Evolutionary conservation across 495 filamentous ascomycete genomes (phyloP).

Genomic region (Oleoguttula mirabilis): DNA sequence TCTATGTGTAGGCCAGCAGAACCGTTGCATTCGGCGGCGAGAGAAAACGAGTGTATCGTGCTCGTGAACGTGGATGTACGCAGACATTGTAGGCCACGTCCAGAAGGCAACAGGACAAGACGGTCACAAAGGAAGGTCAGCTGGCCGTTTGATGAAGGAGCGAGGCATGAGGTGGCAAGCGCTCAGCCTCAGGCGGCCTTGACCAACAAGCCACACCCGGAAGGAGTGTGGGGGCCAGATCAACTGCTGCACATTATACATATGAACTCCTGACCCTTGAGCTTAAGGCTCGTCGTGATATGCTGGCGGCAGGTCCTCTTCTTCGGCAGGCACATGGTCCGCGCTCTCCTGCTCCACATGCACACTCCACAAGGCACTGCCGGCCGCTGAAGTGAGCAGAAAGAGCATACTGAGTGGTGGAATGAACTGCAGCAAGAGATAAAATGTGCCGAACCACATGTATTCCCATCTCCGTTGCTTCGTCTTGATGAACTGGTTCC

Average conservation of each 20-base stretch:
- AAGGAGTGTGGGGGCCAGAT: no score
- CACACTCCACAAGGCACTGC: conserved; percentile 51
- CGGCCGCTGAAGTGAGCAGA: conserved; percentile 51
- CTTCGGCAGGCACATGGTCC: background rate
- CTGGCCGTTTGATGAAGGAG: background rate
- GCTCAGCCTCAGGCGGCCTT: background rate
- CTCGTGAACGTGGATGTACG: no score
- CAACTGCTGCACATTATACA: background rate
- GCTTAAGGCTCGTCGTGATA: conserved; percentile 14
- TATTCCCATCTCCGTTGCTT: conserved; percentile 43
- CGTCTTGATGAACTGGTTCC: conserved; percentile 38
- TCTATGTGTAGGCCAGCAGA: no score
- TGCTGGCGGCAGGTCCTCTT: conserved; percentile 5
- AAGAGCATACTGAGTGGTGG: conserved; percentile 56
- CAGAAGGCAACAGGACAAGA: background rate
- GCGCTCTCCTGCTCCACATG: conserved; percentile 38
- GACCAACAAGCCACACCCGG: background rate
- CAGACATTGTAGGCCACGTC: no score
- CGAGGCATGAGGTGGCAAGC: background rate
- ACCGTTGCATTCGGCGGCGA: no score
- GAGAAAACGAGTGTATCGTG: no score
- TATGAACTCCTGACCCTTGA: background rate
- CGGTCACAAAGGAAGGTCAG: background rate
- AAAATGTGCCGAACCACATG: conserved; percentile 55
- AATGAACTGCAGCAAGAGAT: conserved; percentile 48